Evolutionary conservation across 139 green algal species (phyloP), one percentile per base, ranked within the genome.

Genomic region (Chlorella sp.): DNA sequence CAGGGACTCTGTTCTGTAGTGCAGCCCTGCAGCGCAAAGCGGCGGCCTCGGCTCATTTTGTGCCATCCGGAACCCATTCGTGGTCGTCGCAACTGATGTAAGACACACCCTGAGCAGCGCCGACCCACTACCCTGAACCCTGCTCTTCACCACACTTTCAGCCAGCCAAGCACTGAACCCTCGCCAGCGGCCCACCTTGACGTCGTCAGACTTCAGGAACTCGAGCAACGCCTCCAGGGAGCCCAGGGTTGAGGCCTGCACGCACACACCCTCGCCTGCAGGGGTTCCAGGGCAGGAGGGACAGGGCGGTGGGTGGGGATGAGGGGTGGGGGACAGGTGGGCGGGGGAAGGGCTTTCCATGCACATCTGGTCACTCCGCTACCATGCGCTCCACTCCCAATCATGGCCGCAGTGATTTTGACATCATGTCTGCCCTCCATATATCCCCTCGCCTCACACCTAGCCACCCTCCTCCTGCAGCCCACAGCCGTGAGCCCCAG

Each of bases 161-260:
- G 7, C 64, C 24, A 26, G 24, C 64, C n/a, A n/a, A n/a, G n/a
- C n/a, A n/a, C n/a, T n/a, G n/a, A n/a, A 14, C 64, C 21, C 64
- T 73, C 22, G 3, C 5, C 64, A n/a, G 34, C 30, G 2, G 3
- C 53, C 42, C 84, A 88, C 84, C 84, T 4, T 93, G 89, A 98
- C 97, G 0, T 95, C 97, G 22, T 90, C 83, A 0, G 94, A 96
- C 75, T 94, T 95, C 83, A 99, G 94, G 95, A 99, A 99, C 64
- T 98, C 94, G 48, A 99, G 93, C 85, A 99, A 94, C 40, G 98
- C 98, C 95, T 99, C 98, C 53, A 99, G 95, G 2, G 97, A 99
- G n/a, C 98, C 98, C 89, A 99, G 96, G 24, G 98, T 99, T 86
- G 93, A 97, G 32, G 98, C 98, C 93, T 99, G 97, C 84, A 99